phyloP scores from a whole-genome alignment of 208 protist species.

The Trypanosoma brucei region DNA sequence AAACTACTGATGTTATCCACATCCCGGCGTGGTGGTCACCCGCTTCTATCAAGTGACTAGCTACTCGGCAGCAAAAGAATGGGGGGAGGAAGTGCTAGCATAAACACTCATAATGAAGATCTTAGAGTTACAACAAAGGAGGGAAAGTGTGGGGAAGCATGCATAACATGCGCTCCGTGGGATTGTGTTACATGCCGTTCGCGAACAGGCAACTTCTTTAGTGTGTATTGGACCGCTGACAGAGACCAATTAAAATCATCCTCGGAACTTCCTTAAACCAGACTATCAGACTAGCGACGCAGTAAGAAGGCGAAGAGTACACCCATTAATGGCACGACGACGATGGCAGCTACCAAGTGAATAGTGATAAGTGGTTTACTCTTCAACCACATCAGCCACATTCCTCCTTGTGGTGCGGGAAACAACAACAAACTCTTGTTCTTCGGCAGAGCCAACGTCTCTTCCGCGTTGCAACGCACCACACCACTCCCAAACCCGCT shows the following conservation, averaged over 20 bases:
- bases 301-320: constrained; percentile 5
- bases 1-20: too few relatives aligned
- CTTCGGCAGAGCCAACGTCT: constrained; percentile 10
- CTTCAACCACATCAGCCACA: not conserved
- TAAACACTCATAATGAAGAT: too few relatives aligned
- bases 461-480: not conserved
- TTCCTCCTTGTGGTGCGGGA: not conserved
- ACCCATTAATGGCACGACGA: constrained; percentile 1
- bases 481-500: not conserved
- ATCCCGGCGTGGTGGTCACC: too few relatives aligned
- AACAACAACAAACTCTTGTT: constrained; percentile 15
- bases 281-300: not conserved
- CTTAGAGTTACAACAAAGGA: too few relatives aligned
- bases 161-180: too few relatives aligned
- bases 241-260: not conserved
- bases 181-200: too few relatives aligned
- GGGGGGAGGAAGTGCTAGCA: too few relatives aligned
- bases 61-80: too few relatives aligned
- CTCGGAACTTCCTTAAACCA: not conserved
- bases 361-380: not conserved
- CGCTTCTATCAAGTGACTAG: too few relatives aligned
- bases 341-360: not conserved
- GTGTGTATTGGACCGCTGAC: too few relatives aligned
- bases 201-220: too few relatives aligned
- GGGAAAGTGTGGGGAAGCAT: too few relatives aligned